Base-by-base conservation (phyloP, 768 basidiomycete genomes). In the Mycena rosella region DNA sequence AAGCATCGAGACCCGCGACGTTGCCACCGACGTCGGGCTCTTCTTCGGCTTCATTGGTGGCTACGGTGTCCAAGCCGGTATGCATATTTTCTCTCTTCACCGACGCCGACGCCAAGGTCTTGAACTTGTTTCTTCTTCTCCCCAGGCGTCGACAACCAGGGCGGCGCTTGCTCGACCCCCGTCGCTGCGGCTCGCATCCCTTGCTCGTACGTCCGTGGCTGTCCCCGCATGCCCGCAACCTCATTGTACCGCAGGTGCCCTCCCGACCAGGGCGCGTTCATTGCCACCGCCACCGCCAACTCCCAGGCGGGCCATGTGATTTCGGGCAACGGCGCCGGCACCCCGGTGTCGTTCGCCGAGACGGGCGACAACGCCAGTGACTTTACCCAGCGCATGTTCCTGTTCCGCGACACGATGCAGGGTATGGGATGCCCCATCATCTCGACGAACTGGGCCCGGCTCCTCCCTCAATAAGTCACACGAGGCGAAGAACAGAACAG, bases 251-350 rank as follows among this genome's bases (percentile, higher is more conserved):
- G 53, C 53, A 55, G 53, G 34, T 55, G 53, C 53, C 53, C 53
- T 36, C 53, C 53, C 53, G 53, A 55, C 53, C 53, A 55, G 36
- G 53, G 53, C 53, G 34, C 53, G 34, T 55, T 55, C 53, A 55
- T 55, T 55, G 34, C 53, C 53, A 62, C 60, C 49, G 60, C 52
- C 51, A 52, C 52, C 49, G 36, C 32, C 49, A 62, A 62, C 60
- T 22, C 52, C 34, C 38, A 53, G 49, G 60, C 51, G 32, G 60
- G 60, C 49, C 60, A 62, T 40, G 60, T 62, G n/a, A 45, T 62
- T 27, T 62, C 60, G 49, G 60, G 60, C 60, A 62, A 62, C 60
- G 60, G 60, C 49, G 60, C 60, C 49, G 60, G 60, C 20, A 53
- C 60, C 49, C 51, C 60, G 27, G 51, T 53, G 32, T 53, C 60